These are phyloP conservation scores for Endocarpon pusillum DNA, from an alignment of 495 filamentous ascomycete genomes.

Conservation along the genomic window DNA sequence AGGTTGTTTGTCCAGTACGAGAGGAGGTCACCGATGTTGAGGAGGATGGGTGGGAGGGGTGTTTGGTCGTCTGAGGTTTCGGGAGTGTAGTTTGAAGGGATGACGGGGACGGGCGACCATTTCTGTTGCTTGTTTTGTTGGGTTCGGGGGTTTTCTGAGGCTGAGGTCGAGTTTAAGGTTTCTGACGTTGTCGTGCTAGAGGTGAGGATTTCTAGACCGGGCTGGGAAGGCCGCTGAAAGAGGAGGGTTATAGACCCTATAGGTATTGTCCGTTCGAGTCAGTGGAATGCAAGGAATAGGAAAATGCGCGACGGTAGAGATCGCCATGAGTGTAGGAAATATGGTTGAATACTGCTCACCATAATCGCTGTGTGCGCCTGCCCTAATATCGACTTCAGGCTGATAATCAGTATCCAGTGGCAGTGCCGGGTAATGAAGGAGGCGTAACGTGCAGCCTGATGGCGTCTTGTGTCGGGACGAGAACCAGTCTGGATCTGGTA, in stretches of 20 bases:
- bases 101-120: slow-evolving; percentile 31
- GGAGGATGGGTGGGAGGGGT: slow-evolving; percentile 56
- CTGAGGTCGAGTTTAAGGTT: no score
- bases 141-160: no score
- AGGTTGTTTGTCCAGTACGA: slow-evolving; percentile 83
- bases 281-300: no score
- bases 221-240: slow-evolving; percentile 66
- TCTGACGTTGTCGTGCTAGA: no score
- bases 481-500: slow-evolving; percentile 52
- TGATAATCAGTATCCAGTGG: slow-evolving; percentile 23
- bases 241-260: slow-evolving; percentile 45
- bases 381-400: slow-evolving; percentile 38
- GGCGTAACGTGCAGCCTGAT: slow-evolving; percentile 62
- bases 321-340: not conserved
- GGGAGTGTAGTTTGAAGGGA: no score
- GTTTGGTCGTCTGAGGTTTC: slow-evolving; percentile 19
- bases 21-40: slow-evolving; percentile 86
- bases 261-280: no score
- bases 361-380: slow-evolving; percentile 54
- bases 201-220: slow-evolving; percentile 75
- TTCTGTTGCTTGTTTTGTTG: no score
- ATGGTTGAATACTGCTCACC: slow-evolving; percentile 18
- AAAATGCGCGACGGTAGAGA: no score
- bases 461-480: slow-evolving; percentile 49
- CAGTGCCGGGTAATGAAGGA: slow-evolving; percentile 61